Percentiles rank a stretch among this genome's conserved stretches.
Evolutionary conservation across 495 filamentous ascomycete species (phyloP).

Genomic region (Penicillium cinerascens): DNA sequence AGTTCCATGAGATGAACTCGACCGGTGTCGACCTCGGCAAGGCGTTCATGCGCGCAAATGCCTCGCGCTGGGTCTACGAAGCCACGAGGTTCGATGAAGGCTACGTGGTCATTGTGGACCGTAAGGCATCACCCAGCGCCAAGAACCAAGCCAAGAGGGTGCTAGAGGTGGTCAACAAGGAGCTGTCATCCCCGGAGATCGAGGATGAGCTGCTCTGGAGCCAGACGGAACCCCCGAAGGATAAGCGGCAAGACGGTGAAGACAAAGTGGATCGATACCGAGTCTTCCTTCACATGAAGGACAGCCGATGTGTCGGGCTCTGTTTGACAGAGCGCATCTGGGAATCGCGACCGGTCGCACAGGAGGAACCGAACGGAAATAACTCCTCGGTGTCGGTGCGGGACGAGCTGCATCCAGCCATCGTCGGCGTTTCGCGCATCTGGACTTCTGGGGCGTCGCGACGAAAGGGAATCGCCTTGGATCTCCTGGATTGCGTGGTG

Average conservation of each 20-base stretch:
- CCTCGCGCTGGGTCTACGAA: constrained; percentile 47
- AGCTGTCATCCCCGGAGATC: constrained; percentile 62
- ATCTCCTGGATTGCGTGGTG: constrained; percentile 59
- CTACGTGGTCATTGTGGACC: constrained; percentile 55
- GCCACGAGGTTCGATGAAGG: constrained; percentile 44
- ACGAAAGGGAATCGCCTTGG: constrained; percentile 57
- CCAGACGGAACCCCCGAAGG: constrained; percentile 39
- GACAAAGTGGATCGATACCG: constrained; percentile 57
- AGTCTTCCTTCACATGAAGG: constrained; percentile 61
- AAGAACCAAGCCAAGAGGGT: constrained; percentile 59
- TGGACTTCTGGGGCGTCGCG: constrained; percentile 64
- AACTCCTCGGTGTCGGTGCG: constrained; percentile 47
- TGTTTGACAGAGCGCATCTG: constrained; percentile 64
- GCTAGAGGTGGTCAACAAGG: constrained; percentile 63
- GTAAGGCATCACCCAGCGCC: constrained; percentile 49
- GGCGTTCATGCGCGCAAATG: constrained; percentile 47
- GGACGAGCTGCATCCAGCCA: constrained; percentile 44
- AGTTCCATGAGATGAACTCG: constrained; percentile 64
- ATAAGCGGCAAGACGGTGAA: constrained; percentile 28
- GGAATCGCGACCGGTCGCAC: constrained; percentile 49
- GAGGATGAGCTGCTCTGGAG: constrained; percentile 59
- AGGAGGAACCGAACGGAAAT: constrained; percentile 24
- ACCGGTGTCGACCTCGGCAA: constrained; percentile 63
- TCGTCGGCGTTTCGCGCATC: constrained; percentile 68
- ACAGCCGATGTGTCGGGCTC: constrained; percentile 62